Conservation (phyloP, 163 green algal genomes). For the Prototheca cutis region DNA sequence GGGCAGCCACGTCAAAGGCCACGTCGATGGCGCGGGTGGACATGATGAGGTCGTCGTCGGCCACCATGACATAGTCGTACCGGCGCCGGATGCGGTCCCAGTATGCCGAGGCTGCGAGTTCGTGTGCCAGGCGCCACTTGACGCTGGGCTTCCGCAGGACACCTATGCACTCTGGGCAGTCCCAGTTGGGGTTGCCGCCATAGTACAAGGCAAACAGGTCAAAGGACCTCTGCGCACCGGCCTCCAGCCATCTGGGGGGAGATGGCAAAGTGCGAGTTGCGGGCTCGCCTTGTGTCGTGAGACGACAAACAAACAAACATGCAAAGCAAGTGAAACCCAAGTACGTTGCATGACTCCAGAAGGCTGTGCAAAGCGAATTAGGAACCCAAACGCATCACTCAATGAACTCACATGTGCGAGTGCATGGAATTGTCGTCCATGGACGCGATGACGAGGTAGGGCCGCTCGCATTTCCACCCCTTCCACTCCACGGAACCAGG, state of each 20-base stretch:
- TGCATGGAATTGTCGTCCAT: constrained; percentile 2
- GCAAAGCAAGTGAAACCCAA: background rate
- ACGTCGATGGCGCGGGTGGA: background rate
- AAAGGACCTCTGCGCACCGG: background rate
- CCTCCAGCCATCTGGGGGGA: constrained; percentile 3
- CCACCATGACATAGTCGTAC: constrained; percentile 1
- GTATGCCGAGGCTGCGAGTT: background rate
- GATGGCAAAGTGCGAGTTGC: background rate
- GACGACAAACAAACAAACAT: background rate
- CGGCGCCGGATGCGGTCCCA: background rate
- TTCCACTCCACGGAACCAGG: background rate
- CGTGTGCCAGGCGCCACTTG: constrained; percentile 1
- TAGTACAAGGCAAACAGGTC: constrained; percentile 6
- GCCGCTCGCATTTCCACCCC: background rate
- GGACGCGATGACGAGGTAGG: background rate
- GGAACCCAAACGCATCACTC: background rate
- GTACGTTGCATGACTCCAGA: background rate
- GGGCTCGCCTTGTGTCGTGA: background rate
- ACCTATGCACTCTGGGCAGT: background rate
- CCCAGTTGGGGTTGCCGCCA: background rate
- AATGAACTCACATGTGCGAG: background rate
- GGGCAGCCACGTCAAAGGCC: background rate
- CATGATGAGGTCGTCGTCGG: constrained; percentile 3
- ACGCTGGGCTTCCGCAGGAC: background rate
- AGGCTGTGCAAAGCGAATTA: background rate